Base-by-base conservation (phyloP, 2,329 filamentous ascomycete species). In the Colletotrichum lupini region DNA sequence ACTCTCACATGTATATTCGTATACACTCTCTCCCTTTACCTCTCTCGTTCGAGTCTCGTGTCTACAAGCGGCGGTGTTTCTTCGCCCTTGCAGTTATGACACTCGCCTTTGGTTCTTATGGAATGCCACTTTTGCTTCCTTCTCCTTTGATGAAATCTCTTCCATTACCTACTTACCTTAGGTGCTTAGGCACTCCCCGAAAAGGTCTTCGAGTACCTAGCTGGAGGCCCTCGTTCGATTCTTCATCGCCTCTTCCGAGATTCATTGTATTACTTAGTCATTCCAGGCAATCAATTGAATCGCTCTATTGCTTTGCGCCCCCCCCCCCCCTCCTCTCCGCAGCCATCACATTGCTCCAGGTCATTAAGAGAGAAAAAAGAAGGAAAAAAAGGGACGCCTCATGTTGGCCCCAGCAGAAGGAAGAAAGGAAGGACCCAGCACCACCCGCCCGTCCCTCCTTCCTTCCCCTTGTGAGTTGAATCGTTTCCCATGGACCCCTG, bases 381-480 rank as follows among this genome's bases (percentile, higher is more conserved):
- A 2, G 37, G 2, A n/a, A 49, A 46, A 49, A 49, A 35, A 35
- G 26, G 46, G 35, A 42, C 64, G 55, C 55, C 64, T 28, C 55
- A 26, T 19, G 26, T 59, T 19, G 42, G 28, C n/a, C 37, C 55
- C 55, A 35, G 28, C 52, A 57, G 26, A n/a, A 65, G 53, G 11
- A 57, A 42, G 52, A 35, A 35, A 56, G 65, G 65, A 63, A 49
- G 58, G 46, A 42, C 65, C 65, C 30, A 64, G 49, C 58, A 68
- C 52, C 65, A 68, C 37, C 68, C 57, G 59, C 58, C 60, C 57
- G 35, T 19, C 46, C 69, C 65, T 37, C 64, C 49, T 53, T 16
- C 14, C 37, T 11, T 28, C 69, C 65, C 58, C 69, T 58, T 58
- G 32, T 12, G n/a, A 53, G 46, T 52, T 52, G 19, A 62, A 66